Conservation (phyloP, 2,329 filamentous ascomycete genomes). For the Phyllosticta ampelicida region DNA sequence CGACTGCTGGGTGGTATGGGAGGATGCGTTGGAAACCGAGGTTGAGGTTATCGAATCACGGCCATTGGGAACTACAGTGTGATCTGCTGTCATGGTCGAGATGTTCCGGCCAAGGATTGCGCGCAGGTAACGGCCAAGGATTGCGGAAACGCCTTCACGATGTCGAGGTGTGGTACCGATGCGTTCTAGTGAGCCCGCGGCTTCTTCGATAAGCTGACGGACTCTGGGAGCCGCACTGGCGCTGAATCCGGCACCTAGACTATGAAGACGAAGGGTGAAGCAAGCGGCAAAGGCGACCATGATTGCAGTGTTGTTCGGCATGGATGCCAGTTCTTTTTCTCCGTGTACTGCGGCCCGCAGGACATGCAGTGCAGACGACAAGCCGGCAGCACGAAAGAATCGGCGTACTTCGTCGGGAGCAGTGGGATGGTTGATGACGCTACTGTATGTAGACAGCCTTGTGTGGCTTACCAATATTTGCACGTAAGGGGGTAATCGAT, state of each 20-base stretch:
- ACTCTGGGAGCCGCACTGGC: slow-evolving; percentile 37
- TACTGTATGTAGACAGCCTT: slow-evolving; percentile 61
- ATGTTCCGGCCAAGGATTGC: slow-evolving; percentile 14
- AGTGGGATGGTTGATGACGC: slow-evolving; percentile 64
- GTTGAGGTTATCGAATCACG: neutral
- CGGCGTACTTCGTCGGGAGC: slow-evolving; percentile 59
- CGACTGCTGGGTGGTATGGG: neutral
- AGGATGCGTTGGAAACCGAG: neutral
- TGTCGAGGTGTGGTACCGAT: slow-evolving; percentile 57
- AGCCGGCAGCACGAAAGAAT: slow-evolving; percentile 60
- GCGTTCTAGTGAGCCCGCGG: slow-evolving; percentile 56
- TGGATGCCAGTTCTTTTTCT: slow-evolving; percentile 57
- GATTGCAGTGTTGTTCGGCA: slow-evolving; percentile 69
- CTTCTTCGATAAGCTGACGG: slow-evolving; percentile 46
- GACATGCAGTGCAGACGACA: slow-evolving; percentile 64
- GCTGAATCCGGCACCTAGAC: slow-evolving; percentile 35
- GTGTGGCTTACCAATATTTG: slow-evolving; percentile 66
- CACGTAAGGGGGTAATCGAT: slow-evolving; percentile 59
- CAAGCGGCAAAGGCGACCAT: slow-evolving; percentile 70
- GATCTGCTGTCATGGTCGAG: slow-evolving; percentile 23
- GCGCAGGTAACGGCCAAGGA: slow-evolving; percentile 47
- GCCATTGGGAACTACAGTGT: slow-evolving; percentile 5
- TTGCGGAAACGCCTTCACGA: slow-evolving; percentile 53
- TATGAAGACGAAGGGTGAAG: slow-evolving; percentile 39
- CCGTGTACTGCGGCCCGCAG: slow-evolving; percentile 64